phyloP scores from a whole-genome alignment of 1,284 basidiomycete genomes.

The Microbotryomycetes sp. region DNA sequence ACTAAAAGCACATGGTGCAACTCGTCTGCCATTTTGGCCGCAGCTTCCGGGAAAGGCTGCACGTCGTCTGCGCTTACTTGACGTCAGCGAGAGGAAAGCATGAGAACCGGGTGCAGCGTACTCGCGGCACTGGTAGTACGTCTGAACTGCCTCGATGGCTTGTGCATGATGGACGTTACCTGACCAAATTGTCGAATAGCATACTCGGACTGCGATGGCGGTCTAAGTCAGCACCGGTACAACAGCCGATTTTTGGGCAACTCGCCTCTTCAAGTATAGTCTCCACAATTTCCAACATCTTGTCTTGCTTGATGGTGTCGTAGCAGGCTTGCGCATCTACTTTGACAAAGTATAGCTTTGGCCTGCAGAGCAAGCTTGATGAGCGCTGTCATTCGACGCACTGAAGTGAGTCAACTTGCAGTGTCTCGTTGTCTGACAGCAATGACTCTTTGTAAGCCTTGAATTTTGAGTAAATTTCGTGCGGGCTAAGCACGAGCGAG shows the following conservation, averaged over 20 bases:
- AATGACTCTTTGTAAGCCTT: conserved; percentile 61
- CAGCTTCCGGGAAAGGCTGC: conserved; percentile 63
- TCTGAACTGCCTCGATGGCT: conserved; percentile 51
- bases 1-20: conserved; percentile 74
- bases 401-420: conserved; percentile 48
- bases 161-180: conserved; percentile 49
- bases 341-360: conserved; percentile 88
- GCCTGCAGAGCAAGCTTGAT: conserved; percentile 46
- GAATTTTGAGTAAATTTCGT: conserved; percentile 68
- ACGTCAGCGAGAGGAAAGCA: neutral
- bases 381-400: conserved; percentile 14
- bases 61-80: conserved; percentile 52
- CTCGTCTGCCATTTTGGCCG: conserved; percentile 55
- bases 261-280: conserved; percentile 64
- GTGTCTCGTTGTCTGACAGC: conserved; percentile 44
- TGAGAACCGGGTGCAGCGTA: conserved; percentile 32
- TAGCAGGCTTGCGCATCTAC: conserved; percentile 93
- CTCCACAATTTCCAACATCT: conserved; percentile 68
- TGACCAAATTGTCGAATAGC: conserved; percentile 59
- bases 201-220: conserved; percentile 36
- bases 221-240: neutral
- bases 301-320: conserved; percentile 88
- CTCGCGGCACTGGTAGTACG: conserved; percentile 62
- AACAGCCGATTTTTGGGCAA: neutral
- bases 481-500: conserved; percentile 71